phyloP scores from a whole-genome alignment of 306 rosid species.

The Inga laurina region DNA sequence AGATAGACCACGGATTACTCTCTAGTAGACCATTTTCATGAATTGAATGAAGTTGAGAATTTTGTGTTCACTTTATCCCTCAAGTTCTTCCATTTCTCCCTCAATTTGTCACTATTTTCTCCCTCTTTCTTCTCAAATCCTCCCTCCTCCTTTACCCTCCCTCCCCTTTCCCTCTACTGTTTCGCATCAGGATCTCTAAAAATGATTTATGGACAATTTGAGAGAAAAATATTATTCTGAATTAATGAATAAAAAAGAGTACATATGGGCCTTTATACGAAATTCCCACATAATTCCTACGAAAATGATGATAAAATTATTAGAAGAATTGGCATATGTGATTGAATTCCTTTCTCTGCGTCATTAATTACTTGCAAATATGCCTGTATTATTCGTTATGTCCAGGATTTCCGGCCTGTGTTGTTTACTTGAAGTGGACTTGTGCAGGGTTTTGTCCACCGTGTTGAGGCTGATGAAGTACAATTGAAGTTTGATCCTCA shows the following conservation, averaged over 20 bases:
- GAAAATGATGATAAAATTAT: not conserved
- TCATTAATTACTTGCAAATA: not conserved
- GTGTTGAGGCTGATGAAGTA: slow-evolving; percentile 65
- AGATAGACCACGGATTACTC: no score
- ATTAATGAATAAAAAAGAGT: no score
- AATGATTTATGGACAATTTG: no score
- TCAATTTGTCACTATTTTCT: not conserved
- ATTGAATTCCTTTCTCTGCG: not conserved
- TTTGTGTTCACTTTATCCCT: not conserved
- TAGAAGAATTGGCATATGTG: not conserved
- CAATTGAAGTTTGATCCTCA: slow-evolving; percentile 50
- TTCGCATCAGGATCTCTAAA: not conserved
- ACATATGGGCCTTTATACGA: no score
- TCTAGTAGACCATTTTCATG: no score
- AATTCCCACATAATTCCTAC: not conserved
- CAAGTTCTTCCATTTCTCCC: not conserved
- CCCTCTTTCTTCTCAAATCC: not conserved
- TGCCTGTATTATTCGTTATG: slow-evolving; percentile 9
- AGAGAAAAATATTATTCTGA: no score
- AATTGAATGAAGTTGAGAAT: no score
- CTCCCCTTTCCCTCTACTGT: not conserved
- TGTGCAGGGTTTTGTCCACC: slow-evolving; percentile 59
- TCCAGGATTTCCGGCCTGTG: not conserved
- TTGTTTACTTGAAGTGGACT: slow-evolving; percentile 4
- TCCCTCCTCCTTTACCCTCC: not conserved